A percentile compares a stretch with the other conserved stretches of the same genome.
phyloP scores from a whole-genome alignment of 2,329 filamentous ascomycete genomes.

The Neonectria hederae region DNA sequence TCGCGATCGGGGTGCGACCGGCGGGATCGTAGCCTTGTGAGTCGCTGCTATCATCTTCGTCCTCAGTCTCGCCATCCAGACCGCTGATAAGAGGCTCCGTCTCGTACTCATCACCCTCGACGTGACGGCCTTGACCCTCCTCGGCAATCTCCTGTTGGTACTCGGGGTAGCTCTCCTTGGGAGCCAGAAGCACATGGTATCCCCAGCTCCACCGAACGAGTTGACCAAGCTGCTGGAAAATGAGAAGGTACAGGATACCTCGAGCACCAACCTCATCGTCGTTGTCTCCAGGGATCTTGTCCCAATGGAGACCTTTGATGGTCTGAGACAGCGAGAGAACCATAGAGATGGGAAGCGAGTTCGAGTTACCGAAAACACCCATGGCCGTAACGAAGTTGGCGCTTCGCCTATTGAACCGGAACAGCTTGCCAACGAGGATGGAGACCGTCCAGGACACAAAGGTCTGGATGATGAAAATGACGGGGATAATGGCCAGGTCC shows the following conservation, averaged over 20 bases:
- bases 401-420: constrained; percentile 84
- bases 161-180: constrained; percentile 76
- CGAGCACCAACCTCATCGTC: constrained; percentile 94
- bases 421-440: constrained; percentile 74
- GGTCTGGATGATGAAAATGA: constrained; percentile 91
- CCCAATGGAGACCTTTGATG: constrained; percentile 91
- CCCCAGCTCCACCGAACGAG: constrained; percentile 98
- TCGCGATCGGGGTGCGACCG: constrained; percentile 63
- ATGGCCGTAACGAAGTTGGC: constrained; percentile 97
- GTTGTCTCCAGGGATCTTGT: constrained; percentile 88
- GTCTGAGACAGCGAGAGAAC: constrained; percentile 95
- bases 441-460: constrained; percentile 85
- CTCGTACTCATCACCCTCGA: constrained; percentile 56
- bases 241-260: constrained; percentile 93
- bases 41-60: constrained; percentile 52
- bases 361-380: constrained; percentile 98
- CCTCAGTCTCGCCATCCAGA: constrained; percentile 51
- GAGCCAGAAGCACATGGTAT: constrained; percentile 92
- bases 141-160: constrained; percentile 65
- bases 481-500: constrained; percentile 92
- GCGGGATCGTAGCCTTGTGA: constrained; percentile 63
- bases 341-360: constrained; percentile 95
- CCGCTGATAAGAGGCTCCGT: constrained; percentile 54
- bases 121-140: constrained; percentile 68
- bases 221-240: constrained; percentile 97